Conservation (phyloP, 169 alveolate species). For the Plasmodium inui region DNA sequence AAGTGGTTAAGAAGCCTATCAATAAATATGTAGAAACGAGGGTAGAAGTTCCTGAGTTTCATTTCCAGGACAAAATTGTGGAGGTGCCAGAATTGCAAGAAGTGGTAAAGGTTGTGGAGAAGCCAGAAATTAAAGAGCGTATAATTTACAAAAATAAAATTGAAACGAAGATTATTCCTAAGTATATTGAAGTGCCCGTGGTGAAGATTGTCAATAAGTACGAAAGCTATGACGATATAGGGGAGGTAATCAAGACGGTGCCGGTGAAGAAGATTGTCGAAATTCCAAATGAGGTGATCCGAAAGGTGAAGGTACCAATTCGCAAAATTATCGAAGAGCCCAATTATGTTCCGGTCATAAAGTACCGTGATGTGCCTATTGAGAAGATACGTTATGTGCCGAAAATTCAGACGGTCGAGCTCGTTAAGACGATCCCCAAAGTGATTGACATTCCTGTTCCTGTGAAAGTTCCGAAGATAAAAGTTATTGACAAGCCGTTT, state of each 20-base stretch:
- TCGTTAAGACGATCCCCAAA: constrained; percentile 80
- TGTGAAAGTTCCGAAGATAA: constrained; percentile 80
- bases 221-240: constrained; percentile 85
- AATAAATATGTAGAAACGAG: constrained; percentile 83
- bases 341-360: constrained; percentile 79
- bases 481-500: constrained; percentile 82
- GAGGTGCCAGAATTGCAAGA: constrained; percentile 88
- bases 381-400: constrained; percentile 85
- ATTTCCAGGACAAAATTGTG: constrained; percentile 81
- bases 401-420: constrained; percentile 82
- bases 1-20: constrained; percentile 82
- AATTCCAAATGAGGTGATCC: constrained; percentile 84
- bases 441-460: constrained; percentile 86
- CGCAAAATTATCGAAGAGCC: constrained; percentile 83
- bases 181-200: constrained; percentile 86
- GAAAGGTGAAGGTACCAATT: constrained; percentile 83
- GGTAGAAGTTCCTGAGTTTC: constrained; percentile 85
- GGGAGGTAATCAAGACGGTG: constrained; percentile 83
- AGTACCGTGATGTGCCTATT: constrained; percentile 86
- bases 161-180: constrained; percentile 84
- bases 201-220: constrained; percentile 81
- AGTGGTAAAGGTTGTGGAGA: constrained; percentile 79
- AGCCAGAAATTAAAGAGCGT: constrained; percentile 82
- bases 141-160: constrained; percentile 82
- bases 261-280: constrained; percentile 83